Evolutionary conservation across 148 eudicot genomes (phyloP).

Genomic region (Euryodendron excelsum): DNA sequence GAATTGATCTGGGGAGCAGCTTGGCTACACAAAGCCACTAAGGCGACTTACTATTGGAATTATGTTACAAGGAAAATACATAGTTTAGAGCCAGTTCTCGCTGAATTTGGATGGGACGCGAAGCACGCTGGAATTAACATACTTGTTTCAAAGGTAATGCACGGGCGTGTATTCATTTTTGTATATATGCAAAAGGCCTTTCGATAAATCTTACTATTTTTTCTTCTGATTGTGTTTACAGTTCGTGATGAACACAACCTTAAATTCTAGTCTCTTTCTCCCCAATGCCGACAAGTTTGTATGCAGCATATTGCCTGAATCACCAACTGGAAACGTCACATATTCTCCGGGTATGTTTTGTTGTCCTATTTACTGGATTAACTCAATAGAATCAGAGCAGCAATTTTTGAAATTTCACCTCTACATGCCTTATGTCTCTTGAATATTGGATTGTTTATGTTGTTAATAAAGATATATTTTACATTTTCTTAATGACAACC

Average conservation of each 20-base stretch:
- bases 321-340: constrained; percentile 37
- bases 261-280: constrained; percentile 31
- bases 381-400: not conserved
- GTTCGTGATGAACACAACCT: constrained; percentile 16
- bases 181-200: not conserved
- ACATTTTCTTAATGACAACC: not conserved
- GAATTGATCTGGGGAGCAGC: constrained; percentile 76
- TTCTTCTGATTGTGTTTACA: not conserved
- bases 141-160: constrained; percentile 60
- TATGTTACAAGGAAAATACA: constrained; percentile 40
- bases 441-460: not conserved
- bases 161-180: no score
- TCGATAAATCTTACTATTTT: not conserved
- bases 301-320: constrained; percentile 62
- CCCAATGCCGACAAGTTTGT: constrained; percentile 44
- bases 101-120: constrained; percentile 74
- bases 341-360: constrained; percentile 43
- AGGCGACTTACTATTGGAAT: constrained; percentile 29
- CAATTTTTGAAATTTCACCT: no score
- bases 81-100: constrained; percentile 23
- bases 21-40: constrained; percentile 65
- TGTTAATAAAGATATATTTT: not conserved
- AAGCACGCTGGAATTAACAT: constrained; percentile 69
- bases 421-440: not conserved
- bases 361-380: not conserved